Conservation (phyloP, 2,329 filamentous ascomycete genomes). For the Stenocarpella maydis region DNA sequence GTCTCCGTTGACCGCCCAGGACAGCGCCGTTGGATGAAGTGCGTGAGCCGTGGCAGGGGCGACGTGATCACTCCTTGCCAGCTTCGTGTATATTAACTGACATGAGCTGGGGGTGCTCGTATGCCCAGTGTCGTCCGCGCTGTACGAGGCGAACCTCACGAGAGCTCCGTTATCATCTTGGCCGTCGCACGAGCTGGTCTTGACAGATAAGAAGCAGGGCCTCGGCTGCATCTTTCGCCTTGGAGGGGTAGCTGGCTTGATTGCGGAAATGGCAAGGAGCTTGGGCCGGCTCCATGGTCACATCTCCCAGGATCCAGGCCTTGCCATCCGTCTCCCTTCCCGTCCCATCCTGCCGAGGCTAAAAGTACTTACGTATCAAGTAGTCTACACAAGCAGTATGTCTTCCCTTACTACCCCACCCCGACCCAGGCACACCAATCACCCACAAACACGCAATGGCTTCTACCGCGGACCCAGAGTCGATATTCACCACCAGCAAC, state of each 20-base stretch:
- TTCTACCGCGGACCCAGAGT: not conserved
- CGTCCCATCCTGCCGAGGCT: no score
- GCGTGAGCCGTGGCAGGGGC: not conserved
- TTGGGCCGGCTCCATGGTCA: conserved; percentile 9
- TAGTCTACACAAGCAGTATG: not conserved
- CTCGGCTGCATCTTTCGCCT: no score
- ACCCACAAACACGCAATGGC: not conserved
- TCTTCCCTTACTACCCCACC: not conserved
- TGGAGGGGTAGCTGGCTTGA: not conserved
- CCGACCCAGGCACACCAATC: not conserved
- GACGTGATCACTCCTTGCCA: not conserved
- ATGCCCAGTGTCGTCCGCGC: no score
- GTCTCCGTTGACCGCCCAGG: not conserved
- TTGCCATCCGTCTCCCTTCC: not conserved
- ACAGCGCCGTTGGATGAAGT: not conserved
- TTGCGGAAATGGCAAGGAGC: conserved; percentile 17
- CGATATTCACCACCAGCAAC: conserved; percentile 29
- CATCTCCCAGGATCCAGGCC: not conserved
- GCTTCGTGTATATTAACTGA: not conserved
- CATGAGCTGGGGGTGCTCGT: no score
- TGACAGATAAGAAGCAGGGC: no score
- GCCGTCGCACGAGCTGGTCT: no score
- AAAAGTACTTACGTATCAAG: no score
- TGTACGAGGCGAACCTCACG: not conserved
- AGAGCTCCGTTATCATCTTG: no score